Percentiles rank a stretch among this genome's conserved stretches.
Evolutionary conservation across 1,139 yeast genomes (phyloP).

Genomic region (Scheffersomyces stambukii): DNA sequence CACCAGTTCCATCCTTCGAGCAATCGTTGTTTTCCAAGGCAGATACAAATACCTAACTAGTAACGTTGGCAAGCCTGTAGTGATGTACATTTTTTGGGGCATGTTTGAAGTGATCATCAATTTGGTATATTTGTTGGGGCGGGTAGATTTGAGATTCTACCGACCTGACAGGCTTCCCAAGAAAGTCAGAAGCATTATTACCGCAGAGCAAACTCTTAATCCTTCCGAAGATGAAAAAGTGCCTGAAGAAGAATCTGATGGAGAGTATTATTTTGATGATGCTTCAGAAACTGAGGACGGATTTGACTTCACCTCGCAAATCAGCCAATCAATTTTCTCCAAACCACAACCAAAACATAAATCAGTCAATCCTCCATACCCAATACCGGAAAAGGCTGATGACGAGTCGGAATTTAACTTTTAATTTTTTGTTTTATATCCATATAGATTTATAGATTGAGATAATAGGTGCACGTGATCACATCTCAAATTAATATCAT

Average conservation of each 20-base stretch:
- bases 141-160: slow-evolving; percentile 74
- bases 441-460: not conserved
- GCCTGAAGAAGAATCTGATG: slow-evolving; percentile 8
- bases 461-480: slow-evolving; percentile 2
- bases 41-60: slow-evolving; percentile 21
- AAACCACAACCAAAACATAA: too few species aligned
- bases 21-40: slow-evolving; percentile 49
- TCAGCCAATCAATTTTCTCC: too few species aligned
- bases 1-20: slow-evolving; percentile 54
- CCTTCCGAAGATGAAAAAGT: slow-evolving; percentile 10
- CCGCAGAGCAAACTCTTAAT: slow-evolving; percentile 36
- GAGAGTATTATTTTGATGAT: slow-evolving; percentile 3
- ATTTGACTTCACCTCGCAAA: slow-evolving; percentile 9
- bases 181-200: slow-evolving; percentile 35
- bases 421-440: slow-evolving; percentile 2
- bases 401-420: slow-evolving; percentile 10
- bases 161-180: slow-evolving; percentile 60
- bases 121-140: slow-evolving; percentile 50
- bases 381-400: slow-evolving; percentile 8
- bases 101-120: slow-evolving; percentile 57
- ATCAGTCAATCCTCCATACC: too few species aligned
- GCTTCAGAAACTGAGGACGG: slow-evolving; percentile 7
- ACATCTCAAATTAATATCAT: slow-evolving; percentile 1
- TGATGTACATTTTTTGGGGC: slow-evolving; percentile 64
- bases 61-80: slow-evolving; percentile 36